Evolutionary conservation across 108 stramenopile species (phyloP).

Genomic region (Skeletonema potamos): DNA sequence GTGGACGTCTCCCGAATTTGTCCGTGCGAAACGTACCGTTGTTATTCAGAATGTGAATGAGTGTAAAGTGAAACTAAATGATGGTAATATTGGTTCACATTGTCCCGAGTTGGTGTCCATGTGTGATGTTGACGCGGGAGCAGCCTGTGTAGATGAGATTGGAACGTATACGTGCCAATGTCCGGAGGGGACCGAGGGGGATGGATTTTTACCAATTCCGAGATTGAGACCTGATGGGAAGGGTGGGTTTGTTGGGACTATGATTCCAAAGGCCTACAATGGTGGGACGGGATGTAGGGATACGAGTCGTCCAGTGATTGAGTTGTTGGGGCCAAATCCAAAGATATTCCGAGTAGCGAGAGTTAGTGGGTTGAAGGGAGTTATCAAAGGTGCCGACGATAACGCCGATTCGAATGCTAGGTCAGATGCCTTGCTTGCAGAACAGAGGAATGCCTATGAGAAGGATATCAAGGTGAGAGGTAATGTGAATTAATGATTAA

Average conservation of each 20-base stretch:
- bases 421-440: conserved; percentile 24
- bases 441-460: conserved; percentile 63
- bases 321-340: conserved; percentile 80
- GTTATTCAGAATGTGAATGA: conserved; percentile 92
- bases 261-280: conserved; percentile 61
- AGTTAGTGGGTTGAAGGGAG: conserved; percentile 62
- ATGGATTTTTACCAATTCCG: conserved; percentile 73
- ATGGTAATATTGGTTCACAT: conserved; percentile 29
- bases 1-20: conserved; percentile 78
- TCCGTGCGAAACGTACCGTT: conserved; percentile 69
- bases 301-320: conserved; percentile 78
- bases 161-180: conserved; percentile 90
- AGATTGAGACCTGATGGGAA: conserved; percentile 22
- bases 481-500: not conserved
- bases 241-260: conserved; percentile 26
- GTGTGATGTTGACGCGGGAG: conserved; percentile 77
- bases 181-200: conserved; percentile 80
- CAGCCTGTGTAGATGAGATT: conserved; percentile 77
- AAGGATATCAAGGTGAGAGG: conserved; percentile 66
- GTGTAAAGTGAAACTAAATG: conserved; percentile 55
- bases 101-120: conserved; percentile 81
- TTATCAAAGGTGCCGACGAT: conserved; percentile 38
- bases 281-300: conserved; percentile 91
- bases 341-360: conserved; percentile 73
- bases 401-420: conserved; percentile 20